Evolutionary conservation across 208 protist genomes (phyloP).

Genomic region (Plasmodiophora brassicae): DNA sequence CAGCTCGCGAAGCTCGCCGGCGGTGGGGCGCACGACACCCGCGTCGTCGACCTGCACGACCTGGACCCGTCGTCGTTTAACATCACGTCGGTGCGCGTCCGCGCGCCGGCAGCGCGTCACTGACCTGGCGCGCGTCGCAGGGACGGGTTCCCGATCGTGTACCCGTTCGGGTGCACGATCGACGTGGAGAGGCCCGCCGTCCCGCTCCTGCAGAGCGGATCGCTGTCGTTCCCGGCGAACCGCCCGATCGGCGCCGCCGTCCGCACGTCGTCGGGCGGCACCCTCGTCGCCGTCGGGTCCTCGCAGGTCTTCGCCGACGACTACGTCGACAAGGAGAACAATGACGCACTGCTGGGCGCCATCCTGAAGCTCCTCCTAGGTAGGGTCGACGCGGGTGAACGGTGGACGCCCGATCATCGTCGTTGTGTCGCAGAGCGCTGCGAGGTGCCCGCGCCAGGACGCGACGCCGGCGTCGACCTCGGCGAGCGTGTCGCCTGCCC

Average conservation of each 20-base stretch:
- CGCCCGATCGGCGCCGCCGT: background rate
- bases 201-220: background rate
- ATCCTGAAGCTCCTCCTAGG: background rate
- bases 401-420: background rate
- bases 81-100: too few relatives aligned
- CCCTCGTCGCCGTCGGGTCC: background rate
- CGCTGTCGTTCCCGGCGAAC: background rate
- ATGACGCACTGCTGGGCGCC: background rate
- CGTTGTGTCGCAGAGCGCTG: background rate
- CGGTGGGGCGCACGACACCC: background rate
- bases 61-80: too few relatives aligned
- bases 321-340: conserved; percentile 1
- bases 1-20: background rate
- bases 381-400: too few relatives aligned
- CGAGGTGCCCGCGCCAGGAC: background rate
- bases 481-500: background rate
- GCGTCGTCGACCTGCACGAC: background rate
- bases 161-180: conserved; percentile 14
- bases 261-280: background rate
- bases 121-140: background rate
- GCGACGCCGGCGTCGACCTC: background rate
- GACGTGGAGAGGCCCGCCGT: background rate
- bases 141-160: conserved; percentile 6
- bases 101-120: background rate
- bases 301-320: background rate